These are phyloP conservation scores for Dryas integrifolia DNA, from an alignment of 331 rosid genomes.

Conservation along the genomic window DNA sequence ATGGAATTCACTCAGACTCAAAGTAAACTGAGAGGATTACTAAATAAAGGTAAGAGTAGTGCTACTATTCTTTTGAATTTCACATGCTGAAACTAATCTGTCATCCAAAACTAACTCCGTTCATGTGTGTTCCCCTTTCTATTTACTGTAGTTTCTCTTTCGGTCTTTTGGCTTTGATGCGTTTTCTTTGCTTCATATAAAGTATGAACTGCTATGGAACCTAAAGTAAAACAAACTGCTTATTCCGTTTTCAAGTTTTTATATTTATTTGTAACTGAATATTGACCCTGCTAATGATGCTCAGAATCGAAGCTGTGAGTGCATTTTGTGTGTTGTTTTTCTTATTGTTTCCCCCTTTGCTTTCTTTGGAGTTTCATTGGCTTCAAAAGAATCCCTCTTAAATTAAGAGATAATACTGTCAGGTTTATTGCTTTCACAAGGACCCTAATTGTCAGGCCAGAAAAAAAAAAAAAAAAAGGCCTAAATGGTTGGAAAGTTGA, in stretches of 20 bases:
- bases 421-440: neutral
- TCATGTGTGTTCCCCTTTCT: neutral
- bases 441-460: too few species aligned
- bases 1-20: neutral
- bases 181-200: neutral
- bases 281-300: too few species aligned
- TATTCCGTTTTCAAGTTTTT: neutral
- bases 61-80: neutral
- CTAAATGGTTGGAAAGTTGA: neutral
- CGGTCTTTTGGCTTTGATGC: neutral
- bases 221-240: neutral
- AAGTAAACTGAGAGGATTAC: neutral
- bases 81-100: conserved; percentile 7
- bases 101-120: neutral
- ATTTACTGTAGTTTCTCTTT: conserved; percentile 4
- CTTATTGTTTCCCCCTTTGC: neutral
- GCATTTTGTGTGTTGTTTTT: too few species aligned
- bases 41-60: conserved; percentile 9
- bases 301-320: too few species aligned
- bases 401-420: neutral
- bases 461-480: neutral
- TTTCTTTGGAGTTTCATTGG: neutral
- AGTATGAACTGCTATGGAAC: neutral
- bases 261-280: neutral
- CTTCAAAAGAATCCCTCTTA: neutral